A percentile compares a stretch with the other conserved stretches of the same genome.
phyloP scores from a whole-genome alignment of 2,329 filamentous ascomycete genomes.

The Aspergillus tamarii region DNA sequence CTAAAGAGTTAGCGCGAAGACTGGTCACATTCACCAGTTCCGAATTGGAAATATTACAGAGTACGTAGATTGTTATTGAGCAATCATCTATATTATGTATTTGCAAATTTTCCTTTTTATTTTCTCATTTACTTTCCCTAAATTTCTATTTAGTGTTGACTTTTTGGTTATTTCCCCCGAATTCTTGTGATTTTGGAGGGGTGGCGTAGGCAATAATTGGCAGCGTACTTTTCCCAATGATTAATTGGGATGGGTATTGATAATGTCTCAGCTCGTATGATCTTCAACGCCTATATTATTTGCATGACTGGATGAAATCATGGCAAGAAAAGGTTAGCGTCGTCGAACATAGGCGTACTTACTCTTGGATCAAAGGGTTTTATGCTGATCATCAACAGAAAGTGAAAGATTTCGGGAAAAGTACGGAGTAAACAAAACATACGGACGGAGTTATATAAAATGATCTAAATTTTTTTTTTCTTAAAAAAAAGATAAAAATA shows the following conservation, averaged over 20 bases:
- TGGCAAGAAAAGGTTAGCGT: not conserved
- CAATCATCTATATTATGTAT: not conserved
- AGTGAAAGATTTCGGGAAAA: not conserved
- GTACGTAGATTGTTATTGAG: not conserved
- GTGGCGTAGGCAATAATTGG: not conserved
- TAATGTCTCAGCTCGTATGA: conserved; percentile 5
- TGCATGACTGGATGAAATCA: not conserved
- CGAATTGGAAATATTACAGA: conserved; percentile 2
- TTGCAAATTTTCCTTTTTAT: not conserved
- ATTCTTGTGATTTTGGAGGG: not conserved
- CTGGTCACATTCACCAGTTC: conserved; percentile 16
- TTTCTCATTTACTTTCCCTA: not conserved
- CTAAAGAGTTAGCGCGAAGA: conserved; percentile 20
- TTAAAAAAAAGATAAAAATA: not conserved
- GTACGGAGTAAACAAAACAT: too few relatives aligned
- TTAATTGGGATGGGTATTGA: not conserved
- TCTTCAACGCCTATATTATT: not conserved
- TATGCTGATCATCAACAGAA: not conserved
- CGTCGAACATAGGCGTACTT: not conserved
- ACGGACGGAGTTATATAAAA: not conserved
- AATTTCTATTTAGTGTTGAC: not conserved
- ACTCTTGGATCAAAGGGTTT: not conserved
- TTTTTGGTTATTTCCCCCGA: not conserved
- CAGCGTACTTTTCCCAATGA: not conserved
- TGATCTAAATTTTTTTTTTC: not conserved